phyloP scores from a whole-genome alignment of 2,329 filamentous ascomycete genomes.

The Scytalidium sp. region DNA sequence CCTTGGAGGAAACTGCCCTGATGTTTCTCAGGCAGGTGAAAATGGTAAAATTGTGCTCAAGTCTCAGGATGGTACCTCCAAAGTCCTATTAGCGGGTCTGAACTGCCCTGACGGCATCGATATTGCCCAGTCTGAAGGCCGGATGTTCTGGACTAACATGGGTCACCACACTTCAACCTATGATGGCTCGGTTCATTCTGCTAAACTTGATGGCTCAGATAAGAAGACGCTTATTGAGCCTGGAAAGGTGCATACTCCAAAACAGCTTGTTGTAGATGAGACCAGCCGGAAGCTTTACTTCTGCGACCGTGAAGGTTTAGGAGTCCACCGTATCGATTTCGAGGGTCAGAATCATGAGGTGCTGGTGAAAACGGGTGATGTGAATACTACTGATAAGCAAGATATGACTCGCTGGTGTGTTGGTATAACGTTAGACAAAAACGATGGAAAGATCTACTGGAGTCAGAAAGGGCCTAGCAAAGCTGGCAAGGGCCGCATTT shows the following conservation, averaged over 20 bases:
- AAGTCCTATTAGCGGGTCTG: constrained; percentile 9
- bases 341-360: constrained; percentile 36
- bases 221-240: constrained; percentile 37
- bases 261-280: constrained; percentile 32
- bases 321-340: constrained; percentile 34
- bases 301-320: constrained; percentile 41
- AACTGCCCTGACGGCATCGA: constrained; percentile 40
- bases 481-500: constrained; percentile 47
- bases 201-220: constrained; percentile 43
- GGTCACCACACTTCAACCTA: constrained; percentile 27
- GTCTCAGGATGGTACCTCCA: too few species aligned
- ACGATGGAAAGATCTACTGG: constrained; percentile 52
- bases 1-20: too few species aligned
- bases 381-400: constrained; percentile 2
- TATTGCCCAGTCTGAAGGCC: constrained; percentile 27
- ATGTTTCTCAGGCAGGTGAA: too few species aligned
- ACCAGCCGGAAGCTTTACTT: constrained; percentile 32
- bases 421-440: constrained; percentile 46
- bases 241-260: constrained; percentile 47
- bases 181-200: constrained; percentile 20
- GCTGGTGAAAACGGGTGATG: constrained; percentile 22
- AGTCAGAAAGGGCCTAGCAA: constrained; percentile 57
- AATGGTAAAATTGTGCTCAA: too few species aligned
- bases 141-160: constrained; percentile 51
- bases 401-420: constrained; percentile 46